These are phyloP conservation scores for Coemansia sp. DNA, from an alignment of 192 early-diverging fungal species.

Conservation along the genomic window DNA sequence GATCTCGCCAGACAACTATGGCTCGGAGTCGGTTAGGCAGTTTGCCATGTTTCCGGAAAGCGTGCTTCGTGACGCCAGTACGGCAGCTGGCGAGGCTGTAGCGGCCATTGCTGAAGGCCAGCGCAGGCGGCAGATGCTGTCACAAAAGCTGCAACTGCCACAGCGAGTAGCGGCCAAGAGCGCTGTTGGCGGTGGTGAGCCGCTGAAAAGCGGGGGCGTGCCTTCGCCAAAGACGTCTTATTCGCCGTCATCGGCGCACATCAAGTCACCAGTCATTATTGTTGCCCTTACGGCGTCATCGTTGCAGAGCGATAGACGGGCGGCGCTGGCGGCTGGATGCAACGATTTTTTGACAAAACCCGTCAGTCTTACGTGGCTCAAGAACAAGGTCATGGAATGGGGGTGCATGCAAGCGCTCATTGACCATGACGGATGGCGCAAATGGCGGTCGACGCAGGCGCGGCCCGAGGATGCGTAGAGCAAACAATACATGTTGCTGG, in stretches of 20 bases:
- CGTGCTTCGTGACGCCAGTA: not conserved
- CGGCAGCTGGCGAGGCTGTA: not conserved
- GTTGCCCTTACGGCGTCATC: slow-evolving; percentile 83
- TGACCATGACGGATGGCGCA: slow-evolving; percentile 65
- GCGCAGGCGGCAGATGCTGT: not conserved
- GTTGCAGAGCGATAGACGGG: slow-evolving; percentile 63
- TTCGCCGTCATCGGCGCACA: slow-evolving; percentile 15
- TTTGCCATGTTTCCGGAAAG: slow-evolving; percentile 33
- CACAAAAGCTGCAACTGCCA: slow-evolving; percentile 16
- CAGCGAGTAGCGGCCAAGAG: slow-evolving; percentile 49
- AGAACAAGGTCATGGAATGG: slow-evolving; percentile 87
- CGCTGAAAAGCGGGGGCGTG: not conserved
- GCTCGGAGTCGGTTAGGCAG: slow-evolving; percentile 3
- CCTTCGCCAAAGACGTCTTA: slow-evolving; percentile 21
- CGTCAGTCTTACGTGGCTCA: slow-evolving; percentile 76
- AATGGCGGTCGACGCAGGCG: slow-evolving; percentile 33
- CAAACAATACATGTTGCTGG: no score
- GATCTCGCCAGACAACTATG: slow-evolving; percentile 15
- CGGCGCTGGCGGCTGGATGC: slow-evolving; percentile 79
- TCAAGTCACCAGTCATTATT: slow-evolving; percentile 76
- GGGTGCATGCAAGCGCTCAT: slow-evolving; percentile 90
- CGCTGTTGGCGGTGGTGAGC: slow-evolving; percentile 1
- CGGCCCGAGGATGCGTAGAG: not conserved
- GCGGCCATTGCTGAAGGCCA: not conserved
- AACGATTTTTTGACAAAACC: slow-evolving; percentile 92